Conservation (phyloP, 129 eudicot genomes). For the Arctium minus region DNA sequence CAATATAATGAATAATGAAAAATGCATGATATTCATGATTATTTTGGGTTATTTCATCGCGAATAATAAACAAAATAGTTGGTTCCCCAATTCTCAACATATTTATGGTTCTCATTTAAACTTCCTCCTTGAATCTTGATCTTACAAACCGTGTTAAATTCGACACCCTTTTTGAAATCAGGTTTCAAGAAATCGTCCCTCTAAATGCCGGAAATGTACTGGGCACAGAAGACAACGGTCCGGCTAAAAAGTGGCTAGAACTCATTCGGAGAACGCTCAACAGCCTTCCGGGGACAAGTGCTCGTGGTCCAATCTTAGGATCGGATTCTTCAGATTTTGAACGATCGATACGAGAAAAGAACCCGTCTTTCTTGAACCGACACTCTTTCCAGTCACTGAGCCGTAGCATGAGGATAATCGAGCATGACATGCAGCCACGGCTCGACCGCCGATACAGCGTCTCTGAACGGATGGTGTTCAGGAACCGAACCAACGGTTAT, state of each 20-base stretch:
- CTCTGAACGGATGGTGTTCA: conserved; percentile 57
- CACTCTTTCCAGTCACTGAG: conserved; percentile 65
- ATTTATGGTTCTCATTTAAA: neutral
- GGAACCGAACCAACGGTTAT: conserved; percentile 47
- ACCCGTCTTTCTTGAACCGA: conserved; percentile 49
- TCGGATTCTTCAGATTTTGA: conserved; percentile 61
- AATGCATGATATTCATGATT: neutral
- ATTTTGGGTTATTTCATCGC: neutral
- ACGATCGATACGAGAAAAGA: conserved; percentile 48
- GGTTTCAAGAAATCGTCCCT: conserved; percentile 98
- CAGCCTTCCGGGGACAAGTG: conserved; percentile 69
- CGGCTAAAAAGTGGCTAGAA: conserved; percentile 86
- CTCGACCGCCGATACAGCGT: conserved; percentile 70
- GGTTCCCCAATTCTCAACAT: neutral
- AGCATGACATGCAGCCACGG: conserved; percentile 54
- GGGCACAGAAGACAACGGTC: conserved; percentile 92
- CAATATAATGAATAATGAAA: neutral
- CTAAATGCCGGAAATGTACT: conserved; percentile 94
- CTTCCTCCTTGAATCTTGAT: neutral
- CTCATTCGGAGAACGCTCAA: conserved; percentile 71
- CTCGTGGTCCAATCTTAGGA: conserved; percentile 47
- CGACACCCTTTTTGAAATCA: conserved; percentile 16
- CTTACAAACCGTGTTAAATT: neutral
- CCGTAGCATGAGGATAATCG: conserved; percentile 70
- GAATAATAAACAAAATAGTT: neutral